Conservation (phyloP, 768 basidiomycete genomes). For the Rhodotorula paludigena region DNA sequence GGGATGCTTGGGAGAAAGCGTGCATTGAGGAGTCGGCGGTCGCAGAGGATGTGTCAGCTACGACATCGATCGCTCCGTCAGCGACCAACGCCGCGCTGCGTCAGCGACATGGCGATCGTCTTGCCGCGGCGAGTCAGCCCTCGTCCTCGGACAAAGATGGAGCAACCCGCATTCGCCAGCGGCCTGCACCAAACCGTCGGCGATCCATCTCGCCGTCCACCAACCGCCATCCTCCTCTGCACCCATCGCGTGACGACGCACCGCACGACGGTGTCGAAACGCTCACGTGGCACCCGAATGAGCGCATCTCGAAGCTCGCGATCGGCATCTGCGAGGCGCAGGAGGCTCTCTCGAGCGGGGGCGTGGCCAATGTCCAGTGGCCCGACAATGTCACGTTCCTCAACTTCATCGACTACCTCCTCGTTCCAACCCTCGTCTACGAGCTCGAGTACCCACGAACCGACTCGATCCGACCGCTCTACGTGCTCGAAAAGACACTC, state of each 20-base stretch:
- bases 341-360: conserved; percentile 67
- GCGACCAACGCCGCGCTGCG: background rate
- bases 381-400: conserved; percentile 75
- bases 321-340: conserved; percentile 70
- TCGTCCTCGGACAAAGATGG: background rate
- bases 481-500: conserved; percentile 66
- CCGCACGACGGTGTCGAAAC: conserved; percentile 22
- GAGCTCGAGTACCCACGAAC: conserved; percentile 95
- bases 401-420: conserved; percentile 78
- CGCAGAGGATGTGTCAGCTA: too few species aligned
- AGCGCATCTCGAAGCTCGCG: conserved; percentile 63
- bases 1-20: conserved; percentile 21
- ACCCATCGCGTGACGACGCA: background rate
- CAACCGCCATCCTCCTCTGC: background rate
- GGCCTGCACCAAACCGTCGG: background rate
- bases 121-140: too few species aligned
- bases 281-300: conserved; percentile 64
- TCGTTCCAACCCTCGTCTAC: conserved; percentile 89
- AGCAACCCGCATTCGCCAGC: background rate
- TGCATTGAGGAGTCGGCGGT: background rate
- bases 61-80: background rate
- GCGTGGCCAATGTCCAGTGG: conserved; percentile 65
- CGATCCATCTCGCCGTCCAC: background rate
- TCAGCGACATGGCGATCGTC: too few species aligned
- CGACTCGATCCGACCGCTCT: conserved; percentile 57